A percentile compares a stretch with the other conserved stretches of the same genome.
Evolutionary conservation across 305 asterid species (phyloP).

Genomic region (Solanum hybrid): DNA sequence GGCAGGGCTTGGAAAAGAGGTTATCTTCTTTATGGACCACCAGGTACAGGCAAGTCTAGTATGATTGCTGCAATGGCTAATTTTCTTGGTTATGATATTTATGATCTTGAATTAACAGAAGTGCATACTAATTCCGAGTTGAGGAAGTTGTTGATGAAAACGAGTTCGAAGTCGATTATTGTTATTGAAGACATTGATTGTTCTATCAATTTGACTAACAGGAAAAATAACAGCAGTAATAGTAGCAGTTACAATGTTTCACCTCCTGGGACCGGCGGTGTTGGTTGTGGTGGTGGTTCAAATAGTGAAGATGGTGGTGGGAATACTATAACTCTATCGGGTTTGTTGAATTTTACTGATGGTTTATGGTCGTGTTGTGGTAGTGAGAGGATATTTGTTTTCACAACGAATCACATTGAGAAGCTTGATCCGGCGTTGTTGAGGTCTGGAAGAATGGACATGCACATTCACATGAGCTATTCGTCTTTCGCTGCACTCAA

Average conservation of each 20-base stretch:
- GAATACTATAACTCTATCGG: slow-evolving; percentile 60
- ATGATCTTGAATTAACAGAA: slow-evolving; percentile 74
- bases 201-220: slow-evolving; percentile 55
- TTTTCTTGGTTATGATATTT: slow-evolving; percentile 68
- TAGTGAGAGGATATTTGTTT: slow-evolving; percentile 78
- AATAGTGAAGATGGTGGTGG: slow-evolving; percentile 34
- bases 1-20: slow-evolving; percentile 97
- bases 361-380: slow-evolving; percentile 91
- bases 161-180: slow-evolving; percentile 72
- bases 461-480: slow-evolving; percentile 84
- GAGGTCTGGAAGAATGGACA: slow-evolving; percentile 48
- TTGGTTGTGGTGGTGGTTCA: neutral
- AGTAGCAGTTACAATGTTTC: slow-evolving; percentile 14
- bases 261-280: slow-evolving; percentile 21
- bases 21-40: slow-evolving; percentile 70
- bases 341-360: slow-evolving; percentile 75
- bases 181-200: slow-evolving; percentile 92
- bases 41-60: slow-evolving; percentile 91
- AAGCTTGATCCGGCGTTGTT: slow-evolving; percentile 39
- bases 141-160: slow-evolving; percentile 77
- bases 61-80: slow-evolving; percentile 99
- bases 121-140: slow-evolving; percentile 72
- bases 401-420: slow-evolving; percentile 52
- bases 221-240: slow-evolving; percentile 13
- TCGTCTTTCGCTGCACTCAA: slow-evolving; percentile 47